Percentiles rank a stretch among this genome's conserved stretches.
These are phyloP conservation scores for Backusella tuberculispora DNA, from an alignment of 192 early-diverging fungal species.

Conservation along the genomic window DNA sequence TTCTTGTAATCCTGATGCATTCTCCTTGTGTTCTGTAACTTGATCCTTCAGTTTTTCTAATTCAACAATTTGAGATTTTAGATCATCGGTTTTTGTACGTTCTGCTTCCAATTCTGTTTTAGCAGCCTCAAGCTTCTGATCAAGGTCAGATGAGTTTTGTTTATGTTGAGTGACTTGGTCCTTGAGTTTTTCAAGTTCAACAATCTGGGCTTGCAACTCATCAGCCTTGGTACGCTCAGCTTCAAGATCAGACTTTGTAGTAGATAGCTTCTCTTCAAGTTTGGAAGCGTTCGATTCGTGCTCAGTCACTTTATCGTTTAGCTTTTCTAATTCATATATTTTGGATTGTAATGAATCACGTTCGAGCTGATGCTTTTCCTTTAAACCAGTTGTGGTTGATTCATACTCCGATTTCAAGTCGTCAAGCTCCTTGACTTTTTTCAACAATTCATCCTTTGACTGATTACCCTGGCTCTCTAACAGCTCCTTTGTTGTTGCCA, in stretches of 20 bases:
- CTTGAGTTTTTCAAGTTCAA: neutral
- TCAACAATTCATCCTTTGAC: neutral
- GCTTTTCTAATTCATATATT: neutral
- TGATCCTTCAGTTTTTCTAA: conserved; percentile 6
- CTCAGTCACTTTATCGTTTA: conserved; percentile 10
- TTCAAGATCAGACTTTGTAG: conserved; percentile 15
- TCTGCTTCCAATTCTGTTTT: neutral
- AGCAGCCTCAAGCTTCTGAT: conserved; percentile 7
- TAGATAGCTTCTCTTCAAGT: neutral
- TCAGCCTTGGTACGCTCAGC: neutral
- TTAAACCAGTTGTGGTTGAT: neutral
- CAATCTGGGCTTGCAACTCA: neutral
- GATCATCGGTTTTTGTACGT: neutral
- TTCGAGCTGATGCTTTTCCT: neutral
- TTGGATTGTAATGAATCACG: neutral
- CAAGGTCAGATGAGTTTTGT: neutral
- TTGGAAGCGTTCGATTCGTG: conserved; percentile 2
- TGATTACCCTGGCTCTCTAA: neutral
- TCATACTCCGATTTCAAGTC: neutral
- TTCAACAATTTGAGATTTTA: neutral
- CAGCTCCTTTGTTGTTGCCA: neutral
- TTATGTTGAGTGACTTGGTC: conserved; percentile 12
- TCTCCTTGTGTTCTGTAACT: neutral
- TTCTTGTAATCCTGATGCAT: neutral
- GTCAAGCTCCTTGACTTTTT: neutral